A percentile compares a stretch with the other conserved stretches of the same genome.
Evolutionary conservation across 2,329 filamentous ascomycete genomes (phyloP).

Genomic region (Orbilia brochopaga): DNA sequence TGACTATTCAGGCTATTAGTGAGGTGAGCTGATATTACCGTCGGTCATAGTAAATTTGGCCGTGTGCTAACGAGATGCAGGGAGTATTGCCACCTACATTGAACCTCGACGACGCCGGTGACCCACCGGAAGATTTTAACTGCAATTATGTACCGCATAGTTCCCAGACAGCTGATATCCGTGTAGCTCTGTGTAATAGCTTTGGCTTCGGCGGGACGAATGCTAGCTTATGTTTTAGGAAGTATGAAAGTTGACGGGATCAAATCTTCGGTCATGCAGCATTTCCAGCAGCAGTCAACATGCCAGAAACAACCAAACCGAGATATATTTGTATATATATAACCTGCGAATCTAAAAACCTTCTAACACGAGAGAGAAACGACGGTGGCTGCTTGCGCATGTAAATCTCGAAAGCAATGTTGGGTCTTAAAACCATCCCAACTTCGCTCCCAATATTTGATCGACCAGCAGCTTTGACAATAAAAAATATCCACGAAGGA

Average conservation of each 20-base stretch:
- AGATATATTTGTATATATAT: no score
- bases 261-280: neutral
- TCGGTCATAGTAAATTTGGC: neutral
- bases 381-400: no score
- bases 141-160: conserved; percentile 83
- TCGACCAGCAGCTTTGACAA: neutral
- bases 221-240: conserved; percentile 80
- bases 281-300: neutral
- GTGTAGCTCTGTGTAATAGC: conserved; percentile 86
- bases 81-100: conserved; percentile 82
- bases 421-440: no score
- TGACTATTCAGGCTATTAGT: conserved; percentile 77
- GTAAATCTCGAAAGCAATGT: no score
- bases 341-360: no score
- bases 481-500: neutral
- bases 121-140: conserved; percentile 65
- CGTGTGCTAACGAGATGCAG: conserved; percentile 60
- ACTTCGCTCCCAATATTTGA: neutral
- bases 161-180: conserved; percentile 73
- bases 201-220: conserved; percentile 99
- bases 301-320: neutral
- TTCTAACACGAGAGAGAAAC: no score
- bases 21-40: conserved; percentile 65
- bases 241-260: conserved; percentile 52
- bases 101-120: conserved; percentile 73